A percentile compares a stretch with the other conserved stretches of the same genome.
phyloP scores from a whole-genome alignment of 768 basidiomycete species.

The Pisolithus microcarpus region DNA sequence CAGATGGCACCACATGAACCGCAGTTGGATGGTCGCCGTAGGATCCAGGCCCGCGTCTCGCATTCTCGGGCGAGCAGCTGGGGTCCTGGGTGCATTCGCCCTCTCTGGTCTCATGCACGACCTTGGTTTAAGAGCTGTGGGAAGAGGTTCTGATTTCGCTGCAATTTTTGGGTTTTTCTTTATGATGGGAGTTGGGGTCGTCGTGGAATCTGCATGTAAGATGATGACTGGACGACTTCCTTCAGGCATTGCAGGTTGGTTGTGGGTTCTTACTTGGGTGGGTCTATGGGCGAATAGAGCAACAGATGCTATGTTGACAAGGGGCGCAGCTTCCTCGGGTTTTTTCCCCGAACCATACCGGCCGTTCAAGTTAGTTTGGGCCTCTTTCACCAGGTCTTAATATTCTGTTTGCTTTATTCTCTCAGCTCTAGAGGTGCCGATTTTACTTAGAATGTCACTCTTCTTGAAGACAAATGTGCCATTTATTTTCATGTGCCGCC shows the following conservation, averaged over 20 bases:
- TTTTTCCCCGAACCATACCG: constrained; percentile 1
- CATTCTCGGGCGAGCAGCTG: constrained; percentile 40
- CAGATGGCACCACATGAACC: constrained; percentile 60
- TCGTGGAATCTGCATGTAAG: constrained; percentile 41
- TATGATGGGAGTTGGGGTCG: constrained; percentile 44
- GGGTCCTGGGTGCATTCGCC: constrained; percentile 47
- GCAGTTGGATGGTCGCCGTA: constrained; percentile 43
- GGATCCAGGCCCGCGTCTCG: constrained; percentile 37
- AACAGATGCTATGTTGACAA: constrained; percentile 29
- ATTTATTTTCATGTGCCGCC: no score
- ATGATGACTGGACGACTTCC: constrained; percentile 34
- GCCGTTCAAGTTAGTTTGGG: constrained; percentile 25
- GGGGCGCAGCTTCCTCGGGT: not conserved
- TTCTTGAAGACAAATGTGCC: no score
- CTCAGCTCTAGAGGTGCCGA: no score
- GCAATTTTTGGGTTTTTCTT: constrained; percentile 44
- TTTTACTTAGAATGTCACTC: no score
- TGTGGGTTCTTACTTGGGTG: constrained; percentile 46
- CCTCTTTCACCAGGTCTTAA: not conserved
- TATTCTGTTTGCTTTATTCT: no score
- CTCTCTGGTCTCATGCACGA: constrained; percentile 51
- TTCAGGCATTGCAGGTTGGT: constrained; percentile 36
- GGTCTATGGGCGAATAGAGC: constrained; percentile 39
- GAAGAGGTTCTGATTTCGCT: constrained; percentile 41
- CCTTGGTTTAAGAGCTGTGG: constrained; percentile 49